Evolutionary conservation across 768 basidiomycete genomes (phyloP), one percentile per base, ranked within the genome.

Genomic region (Porpolomopsis calyptriformis): DNA sequence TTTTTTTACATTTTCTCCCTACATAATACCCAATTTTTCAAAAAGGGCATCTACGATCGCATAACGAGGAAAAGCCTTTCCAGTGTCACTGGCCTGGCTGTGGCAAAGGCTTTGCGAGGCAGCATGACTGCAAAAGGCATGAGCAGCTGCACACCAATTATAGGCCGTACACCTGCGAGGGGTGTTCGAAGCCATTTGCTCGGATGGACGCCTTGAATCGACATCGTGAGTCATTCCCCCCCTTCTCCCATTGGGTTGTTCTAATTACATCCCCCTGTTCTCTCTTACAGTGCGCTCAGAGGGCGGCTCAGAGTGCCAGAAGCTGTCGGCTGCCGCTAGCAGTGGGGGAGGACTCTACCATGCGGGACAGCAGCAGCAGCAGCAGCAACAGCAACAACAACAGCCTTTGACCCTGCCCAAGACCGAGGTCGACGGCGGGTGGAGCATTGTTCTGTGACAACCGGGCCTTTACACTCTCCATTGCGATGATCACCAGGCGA

Each of bases 111-210:
- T 93, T 96, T 52, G 92, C 87, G 22, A 66, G 92, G 46, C 89
- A 94, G 60, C 93, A 96, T 57, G 93, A 98, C 61, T 96, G 93
- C 65, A 97, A 94, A 60, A 78, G 92, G 2, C 94, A 98, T 55
- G 93, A 96, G 63, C 85, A 92, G 53, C 71, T 98, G 34, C 93
- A 98, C 60, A 81, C 87, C 48, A 93, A 94, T 55, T 84, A 90
- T 56, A 70, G 92, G 19, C 91, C 92, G 50, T 94, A 92, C 60
- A 84, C 77, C 10, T 98, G 94, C 57, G 87, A 92, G 7, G 92
- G 90, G 36, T 98, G 93, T 60, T 74, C 77, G 54, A 88, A 92
- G 70, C 87, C 82, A 54, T 98, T 98, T 69, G 92, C 92, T 25
- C 64, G 93, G 49, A 84, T 96, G 77, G 94, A 97, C 62, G 93